Evolutionary conservation across 148 eudicot genomes (phyloP), one percentile per base, ranked within the genome.

Genomic region (Vaccinium vitisidaea): DNA sequence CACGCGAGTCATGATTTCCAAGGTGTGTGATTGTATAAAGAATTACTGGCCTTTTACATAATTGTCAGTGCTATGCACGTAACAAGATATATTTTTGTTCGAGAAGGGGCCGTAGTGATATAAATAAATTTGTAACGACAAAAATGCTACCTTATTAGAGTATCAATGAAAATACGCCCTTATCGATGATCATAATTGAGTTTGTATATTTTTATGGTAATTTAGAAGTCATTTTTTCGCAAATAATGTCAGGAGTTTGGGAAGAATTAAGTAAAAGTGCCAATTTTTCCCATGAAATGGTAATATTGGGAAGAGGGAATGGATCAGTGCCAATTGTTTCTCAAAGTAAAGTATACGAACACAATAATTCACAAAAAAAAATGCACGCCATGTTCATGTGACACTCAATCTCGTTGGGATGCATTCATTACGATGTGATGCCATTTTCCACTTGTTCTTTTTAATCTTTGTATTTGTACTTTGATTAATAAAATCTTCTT

Each of bases 1-100:
- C 84, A 82, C 77, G 84, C 76, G 84, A 15, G 84, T 69, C 76
- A 82, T 82, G 77, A 82, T 82, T 82, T 81, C 36, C 25, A 8
- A 82, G 55, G 19, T 13, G 71, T 43, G 61, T 80, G 52, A 81
- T 81, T 65, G 52, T 14, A 25, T 3, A 0, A 32, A 48, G 46
- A 46, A 43, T 48, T 46, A 65, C 43, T 30, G 6, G 23, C 32
- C 10, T 65, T 65, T 65, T 65, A 10, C 71, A 65, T 65, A n/a
- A 56, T 54, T 50, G 11, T 50, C 53, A 50, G 46, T 43, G 69
- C 4, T 63, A 63, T 25, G 69, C 69, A 7, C 69, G 23, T 63
- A n/a, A 27, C 11, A 59, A 0, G 59, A 56, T 56, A 4, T 63
- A n/a, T 63, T 25, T n/a, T n/a, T n/a, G 23, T 25, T 4, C 3